Evolutionary conservation across 2,329 filamentous ascomycete species (phyloP).

Genomic region (Ceratocystis cubensis): DNA sequence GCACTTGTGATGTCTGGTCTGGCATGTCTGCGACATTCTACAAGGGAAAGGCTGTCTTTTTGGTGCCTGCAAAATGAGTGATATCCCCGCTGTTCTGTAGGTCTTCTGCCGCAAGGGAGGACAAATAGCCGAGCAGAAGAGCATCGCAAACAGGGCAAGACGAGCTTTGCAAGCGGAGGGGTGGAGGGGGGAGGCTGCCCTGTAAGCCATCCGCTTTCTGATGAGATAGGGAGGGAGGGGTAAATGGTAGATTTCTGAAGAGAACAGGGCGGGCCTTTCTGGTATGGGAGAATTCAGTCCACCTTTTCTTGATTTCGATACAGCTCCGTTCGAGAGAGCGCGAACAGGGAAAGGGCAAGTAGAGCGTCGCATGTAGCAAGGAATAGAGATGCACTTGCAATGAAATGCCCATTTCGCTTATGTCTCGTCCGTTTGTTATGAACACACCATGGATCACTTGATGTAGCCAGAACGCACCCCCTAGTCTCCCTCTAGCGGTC

Average conservation of each 20-base stretch:
- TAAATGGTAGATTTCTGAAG: not conserved
- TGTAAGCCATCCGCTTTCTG: not conserved
- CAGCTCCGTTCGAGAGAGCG: not conserved
- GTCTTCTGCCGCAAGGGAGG: slow-evolving; percentile 12
- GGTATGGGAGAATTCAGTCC: not conserved
- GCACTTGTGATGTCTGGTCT: not conserved
- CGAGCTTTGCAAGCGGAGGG: not conserved
- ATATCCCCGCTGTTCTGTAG: not conserved
- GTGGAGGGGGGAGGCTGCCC: not conserved
- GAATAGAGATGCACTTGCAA: slow-evolving; percentile 4
- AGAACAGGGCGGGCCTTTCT: not conserved
- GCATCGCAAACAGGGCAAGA: slow-evolving; percentile 7
- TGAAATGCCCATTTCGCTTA: slow-evolving; percentile 9
- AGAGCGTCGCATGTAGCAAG: not conserved
- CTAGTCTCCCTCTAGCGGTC: not conserved
- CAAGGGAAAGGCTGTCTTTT: not conserved
- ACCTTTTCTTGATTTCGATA: not conserved
- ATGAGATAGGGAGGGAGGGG: too few species aligned
- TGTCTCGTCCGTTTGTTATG: not conserved
- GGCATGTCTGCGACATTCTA: too few species aligned
- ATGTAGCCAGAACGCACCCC: not conserved
- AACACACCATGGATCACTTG: not conserved
- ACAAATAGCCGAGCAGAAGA: not conserved
- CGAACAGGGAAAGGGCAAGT: not conserved
- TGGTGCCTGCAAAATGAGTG: not conserved